Evolutionary conservation across 352 stramenopile species (phyloP), one percentile per base, ranked within the genome.

Genomic region (Phytophthora tentaculata): DNA sequence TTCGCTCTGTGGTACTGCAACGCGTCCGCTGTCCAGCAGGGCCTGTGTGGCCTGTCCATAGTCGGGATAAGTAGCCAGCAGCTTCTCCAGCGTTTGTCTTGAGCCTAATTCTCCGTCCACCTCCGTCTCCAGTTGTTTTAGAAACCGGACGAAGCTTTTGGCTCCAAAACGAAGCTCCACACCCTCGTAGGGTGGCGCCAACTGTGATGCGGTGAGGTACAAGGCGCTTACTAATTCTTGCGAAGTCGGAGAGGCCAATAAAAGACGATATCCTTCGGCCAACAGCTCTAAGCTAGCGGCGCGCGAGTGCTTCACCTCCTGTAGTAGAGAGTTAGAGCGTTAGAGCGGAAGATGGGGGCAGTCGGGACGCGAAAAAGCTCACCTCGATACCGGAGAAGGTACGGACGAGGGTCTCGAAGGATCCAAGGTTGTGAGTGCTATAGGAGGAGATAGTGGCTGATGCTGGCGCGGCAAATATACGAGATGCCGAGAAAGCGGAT

Each of bases 151-250:
- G 51, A 94, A 93, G 54, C 64, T 82, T 48, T 89, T 90, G 57
- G 76, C 61, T 13, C 78, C 80, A 44, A 95, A 92, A 9, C 83
- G 86, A 16, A 95, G 71, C 69, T 95, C 86, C 17, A 93, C 72
- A 17, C 88, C 86, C 51, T 89, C 74, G 49, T 94, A 80, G 0
- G 86, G 67, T 14, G 88, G 84, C 6, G 88, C 88, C 39, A 95
- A 52, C 71, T 95, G 76, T 17, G 84, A 87, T 16, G 84, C 76
- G 8, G 84, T 87, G 59, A 95, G 81, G 49, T 87, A 87, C 39
- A 95, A 76, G 24, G 84, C 87, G 28, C 79, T 77, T 3, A 79
- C 61, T 24, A 95, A 71, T 16, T 73, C 67, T 5, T 54, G 47
- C 0, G 78, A 53, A 4, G 72, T 82, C 32, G 75, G 67, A 9